Conservation (phyloP, 495 filamentous ascomycete species). For the Filosporella fistucella region DNA sequence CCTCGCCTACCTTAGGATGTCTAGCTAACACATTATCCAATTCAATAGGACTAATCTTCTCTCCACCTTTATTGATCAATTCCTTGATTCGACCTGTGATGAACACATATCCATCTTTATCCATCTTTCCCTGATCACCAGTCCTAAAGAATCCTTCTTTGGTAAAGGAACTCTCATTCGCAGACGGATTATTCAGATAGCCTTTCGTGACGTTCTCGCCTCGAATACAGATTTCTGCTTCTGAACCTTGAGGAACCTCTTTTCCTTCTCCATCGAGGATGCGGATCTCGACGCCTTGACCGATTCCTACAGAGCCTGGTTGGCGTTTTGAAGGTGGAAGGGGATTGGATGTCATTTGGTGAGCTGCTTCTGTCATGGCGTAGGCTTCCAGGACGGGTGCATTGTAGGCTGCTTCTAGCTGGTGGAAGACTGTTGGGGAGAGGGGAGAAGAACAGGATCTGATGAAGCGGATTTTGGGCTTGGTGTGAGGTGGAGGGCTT, state of each 20-base stretch:
- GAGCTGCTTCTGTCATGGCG: conserved; percentile 87
- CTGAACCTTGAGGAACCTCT: conserved; percentile 54
- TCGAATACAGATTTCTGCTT: conserved; percentile 75
- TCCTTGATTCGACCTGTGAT: conserved; percentile 83
- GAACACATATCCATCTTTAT: conserved; percentile 67
- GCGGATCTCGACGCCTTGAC: conserved; percentile 74
- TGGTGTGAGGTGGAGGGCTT: conserved; percentile 54
- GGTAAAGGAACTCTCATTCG: conserved; percentile 67
- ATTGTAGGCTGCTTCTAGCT: conserved; percentile 64
- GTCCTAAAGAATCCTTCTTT: conserved; percentile 73
- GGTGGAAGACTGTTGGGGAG: conserved; percentile 70
- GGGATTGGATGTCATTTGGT: conserved; percentile 87
- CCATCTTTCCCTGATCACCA: conserved; percentile 75
- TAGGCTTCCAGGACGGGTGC: conserved; percentile 85
- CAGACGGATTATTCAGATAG: conserved; percentile 74
- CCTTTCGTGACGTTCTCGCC: conserved; percentile 79
- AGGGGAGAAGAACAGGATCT: conserved; percentile 80
- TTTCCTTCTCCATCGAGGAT: conserved; percentile 65
- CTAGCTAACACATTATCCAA: conserved; percentile 71
- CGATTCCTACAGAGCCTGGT: conserved; percentile 74
- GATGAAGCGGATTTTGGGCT: conserved; percentile 78
- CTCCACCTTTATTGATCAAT: conserved; percentile 78
- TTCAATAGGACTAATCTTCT: conserved; percentile 82
- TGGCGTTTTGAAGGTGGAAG: conserved; percentile 66
- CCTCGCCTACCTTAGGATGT: conserved; percentile 67